Evolutionary conservation across 495 filamentous ascomycete genomes (phyloP).

Genomic region (Parathielavia hyrcaniae): DNA sequence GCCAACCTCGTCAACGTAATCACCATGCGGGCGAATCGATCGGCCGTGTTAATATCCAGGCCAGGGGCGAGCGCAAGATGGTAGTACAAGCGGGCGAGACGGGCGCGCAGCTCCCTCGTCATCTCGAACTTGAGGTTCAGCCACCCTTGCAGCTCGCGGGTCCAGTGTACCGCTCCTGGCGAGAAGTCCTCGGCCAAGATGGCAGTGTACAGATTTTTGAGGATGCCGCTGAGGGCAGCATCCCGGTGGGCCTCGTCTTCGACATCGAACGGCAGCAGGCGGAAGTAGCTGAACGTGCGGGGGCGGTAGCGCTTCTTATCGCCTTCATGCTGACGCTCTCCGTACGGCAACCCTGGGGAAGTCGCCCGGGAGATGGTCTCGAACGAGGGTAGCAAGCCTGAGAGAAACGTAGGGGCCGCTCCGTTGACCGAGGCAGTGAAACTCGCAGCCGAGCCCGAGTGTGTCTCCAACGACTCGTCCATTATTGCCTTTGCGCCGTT

Average conservation of each 20-base stretch:
- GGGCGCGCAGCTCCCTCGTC: slow-evolving; percentile 70
- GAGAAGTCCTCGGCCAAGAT: slow-evolving; percentile 89
- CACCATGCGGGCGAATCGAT: slow-evolving; percentile 95
- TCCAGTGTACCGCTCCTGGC: slow-evolving; percentile 94
- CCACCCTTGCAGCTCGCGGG: slow-evolving; percentile 91
- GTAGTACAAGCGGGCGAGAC: slow-evolving; percentile 86
- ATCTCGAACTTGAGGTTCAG: slow-evolving; percentile 94
- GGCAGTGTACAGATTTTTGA: slow-evolving; percentile 86
- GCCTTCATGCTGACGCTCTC: slow-evolving; percentile 30
- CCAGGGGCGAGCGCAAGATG: slow-evolving; percentile 88
- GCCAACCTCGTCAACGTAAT: slow-evolving; percentile 80
- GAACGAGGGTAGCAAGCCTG: slow-evolving; percentile 25
- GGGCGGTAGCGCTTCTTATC: slow-evolving; percentile 65
- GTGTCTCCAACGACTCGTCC: slow-evolving; percentile 31
- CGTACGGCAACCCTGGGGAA: slow-evolving; percentile 39
- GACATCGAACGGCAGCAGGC: slow-evolving; percentile 77
- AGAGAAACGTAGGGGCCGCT: slow-evolving; percentile 22
- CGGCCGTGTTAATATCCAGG: slow-evolving; percentile 70
- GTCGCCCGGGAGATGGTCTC: slow-evolving; percentile 47
- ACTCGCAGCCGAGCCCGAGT: slow-evolving; percentile 16
- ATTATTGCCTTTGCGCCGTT: slow-evolving; percentile 13
- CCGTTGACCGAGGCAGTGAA: slow-evolving; percentile 25
- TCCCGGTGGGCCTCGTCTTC: slow-evolving; percentile 71
- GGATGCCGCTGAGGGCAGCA: slow-evolving; percentile 69
- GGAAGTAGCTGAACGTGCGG: slow-evolving; percentile 86